A percentile compares a stretch with the other conserved stretches of the same genome.
These are phyloP conservation scores for Kwoniella pini DNA, from an alignment of 768 basidiomycete genomes.

Conservation along the genomic window DNA sequence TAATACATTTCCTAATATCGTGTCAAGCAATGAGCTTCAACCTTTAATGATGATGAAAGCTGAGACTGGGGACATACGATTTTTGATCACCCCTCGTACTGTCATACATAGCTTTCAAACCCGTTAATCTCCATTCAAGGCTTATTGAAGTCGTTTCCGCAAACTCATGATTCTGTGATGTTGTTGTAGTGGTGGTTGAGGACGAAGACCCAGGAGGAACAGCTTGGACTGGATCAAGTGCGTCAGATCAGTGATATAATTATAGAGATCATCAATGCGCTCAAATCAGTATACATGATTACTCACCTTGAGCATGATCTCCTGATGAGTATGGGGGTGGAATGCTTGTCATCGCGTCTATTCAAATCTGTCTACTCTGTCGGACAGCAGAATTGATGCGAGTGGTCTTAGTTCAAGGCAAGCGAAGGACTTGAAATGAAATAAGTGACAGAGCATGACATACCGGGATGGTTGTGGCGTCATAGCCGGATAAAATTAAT, in stretches of 20 bases:
- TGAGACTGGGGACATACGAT: slow-evolving; percentile 46
- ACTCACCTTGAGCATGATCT: slow-evolving; percentile 35
- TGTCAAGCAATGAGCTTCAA: background rate
- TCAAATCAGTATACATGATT: too few relatives aligned
- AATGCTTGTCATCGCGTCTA: slow-evolving; percentile 17
- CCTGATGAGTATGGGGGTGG: slow-evolving; percentile 27
- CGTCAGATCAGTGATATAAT: background rate
- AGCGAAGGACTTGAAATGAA: background rate
- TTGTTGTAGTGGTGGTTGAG: background rate
- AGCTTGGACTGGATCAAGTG: slow-evolving; percentile 21
- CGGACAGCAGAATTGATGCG: too few relatives aligned
- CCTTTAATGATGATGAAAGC: background rate
- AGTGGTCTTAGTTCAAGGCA: too few relatives aligned
- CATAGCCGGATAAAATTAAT: slow-evolving; percentile 2
- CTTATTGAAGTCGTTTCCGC: slow-evolving; percentile 51
- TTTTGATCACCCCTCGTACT: slow-evolving; percentile 60
- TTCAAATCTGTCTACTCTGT: background rate
- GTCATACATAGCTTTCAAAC: slow-evolving; percentile 73
- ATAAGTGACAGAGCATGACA: background rate
- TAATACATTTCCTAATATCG: slow-evolving; percentile 65
- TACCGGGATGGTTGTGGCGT: background rate
- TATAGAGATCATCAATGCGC: too few relatives aligned
- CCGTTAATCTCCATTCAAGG: slow-evolving; percentile 73
- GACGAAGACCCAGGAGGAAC: slow-evolving; percentile 4
- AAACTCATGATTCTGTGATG: slow-evolving; percentile 38